Conservation (phyloP, 1,284 basidiomycete genomes). For the Puccinia coronata region DNA sequence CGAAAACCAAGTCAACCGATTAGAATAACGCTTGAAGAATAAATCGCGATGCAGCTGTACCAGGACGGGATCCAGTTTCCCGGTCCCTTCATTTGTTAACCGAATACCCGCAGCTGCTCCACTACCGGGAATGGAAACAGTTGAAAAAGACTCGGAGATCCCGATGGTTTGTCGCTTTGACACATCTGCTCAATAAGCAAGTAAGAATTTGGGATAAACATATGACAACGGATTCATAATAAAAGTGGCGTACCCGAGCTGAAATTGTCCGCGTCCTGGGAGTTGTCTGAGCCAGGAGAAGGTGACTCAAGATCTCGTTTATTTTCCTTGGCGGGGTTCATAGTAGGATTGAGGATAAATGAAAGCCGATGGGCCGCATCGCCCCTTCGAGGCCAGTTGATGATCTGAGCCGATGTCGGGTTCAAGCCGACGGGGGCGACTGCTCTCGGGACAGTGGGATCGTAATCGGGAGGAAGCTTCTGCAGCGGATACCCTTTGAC, state of each 20-base stretch:
- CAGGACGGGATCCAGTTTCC: neutral
- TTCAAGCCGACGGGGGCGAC: conserved; percentile 26
- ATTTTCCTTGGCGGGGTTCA: conserved; percentile 38
- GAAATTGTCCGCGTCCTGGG: neutral
- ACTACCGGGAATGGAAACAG: conserved; percentile 29
- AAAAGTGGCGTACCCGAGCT: neutral
- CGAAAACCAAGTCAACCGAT: conserved; percentile 29
- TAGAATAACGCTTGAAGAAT: conserved; percentile 31
- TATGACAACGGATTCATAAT: neutral
- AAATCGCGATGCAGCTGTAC: neutral
- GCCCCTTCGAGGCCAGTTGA: conserved; percentile 28
- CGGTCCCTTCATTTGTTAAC: neutral
- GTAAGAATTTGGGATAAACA: neutral
- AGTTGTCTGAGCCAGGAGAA: neutral
- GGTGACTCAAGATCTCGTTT: conserved; percentile 6
- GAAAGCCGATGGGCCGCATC: conserved; percentile 3
- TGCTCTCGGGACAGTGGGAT: conserved; percentile 22
- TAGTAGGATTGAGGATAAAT: conserved; percentile 33
- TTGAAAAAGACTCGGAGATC: neutral
- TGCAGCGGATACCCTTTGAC: conserved; percentile 17
- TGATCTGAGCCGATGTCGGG: conserved; percentile 19
- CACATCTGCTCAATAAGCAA: neutral
- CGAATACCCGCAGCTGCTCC: neutral
- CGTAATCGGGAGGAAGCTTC: conserved; percentile 13
- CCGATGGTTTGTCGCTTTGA: neutral